Conservation (phyloP, 805 yeast species). For the Brettanomyces anomalus region DNA sequence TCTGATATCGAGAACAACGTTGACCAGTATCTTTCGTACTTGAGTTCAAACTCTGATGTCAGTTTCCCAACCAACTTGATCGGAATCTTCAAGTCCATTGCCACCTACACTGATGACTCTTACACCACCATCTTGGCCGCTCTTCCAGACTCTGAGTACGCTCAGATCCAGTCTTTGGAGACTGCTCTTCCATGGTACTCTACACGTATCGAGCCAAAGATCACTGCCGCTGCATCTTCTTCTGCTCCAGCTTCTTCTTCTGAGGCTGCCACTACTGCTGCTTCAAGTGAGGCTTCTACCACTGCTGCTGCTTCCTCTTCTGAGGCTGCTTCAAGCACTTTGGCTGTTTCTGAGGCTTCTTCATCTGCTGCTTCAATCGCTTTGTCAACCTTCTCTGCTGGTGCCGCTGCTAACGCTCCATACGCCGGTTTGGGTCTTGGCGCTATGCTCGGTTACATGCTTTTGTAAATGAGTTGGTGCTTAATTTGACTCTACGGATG, state of each 20-base stretch:
- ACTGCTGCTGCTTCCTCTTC: not conserved
- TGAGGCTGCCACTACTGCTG: not conserved
- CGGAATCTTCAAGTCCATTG: constrained; percentile 10
- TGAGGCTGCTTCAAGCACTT: constrained; percentile 1
- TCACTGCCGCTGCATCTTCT: no score
- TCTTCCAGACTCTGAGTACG: constrained; percentile 2
- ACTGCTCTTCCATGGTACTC: constrained; percentile 28
- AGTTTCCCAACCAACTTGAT: constrained; percentile 1
- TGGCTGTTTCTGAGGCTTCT: not conserved
- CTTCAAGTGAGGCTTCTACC: not conserved
- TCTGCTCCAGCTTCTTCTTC: no score
- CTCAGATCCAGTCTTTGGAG: constrained; percentile 18
- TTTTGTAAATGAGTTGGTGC: no score
- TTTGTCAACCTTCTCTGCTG: not conserved
- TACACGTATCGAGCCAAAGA: constrained; percentile 17
- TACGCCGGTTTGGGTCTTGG: no score
- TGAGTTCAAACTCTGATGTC: not conserved
- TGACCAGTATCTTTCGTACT: not conserved
- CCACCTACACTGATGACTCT: constrained; percentile 34
- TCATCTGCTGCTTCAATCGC: not conserved
- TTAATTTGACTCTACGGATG: no score
- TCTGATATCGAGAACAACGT: not conserved
- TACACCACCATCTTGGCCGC: constrained; percentile 31
- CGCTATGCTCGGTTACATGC: no score
- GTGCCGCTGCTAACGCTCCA: no score